Evolutionary conservation across 2,329 filamentous ascomycete genomes (phyloP), one percentile per base, ranked within the genome.

Genomic region (Elsinoe ampelina): DNA sequence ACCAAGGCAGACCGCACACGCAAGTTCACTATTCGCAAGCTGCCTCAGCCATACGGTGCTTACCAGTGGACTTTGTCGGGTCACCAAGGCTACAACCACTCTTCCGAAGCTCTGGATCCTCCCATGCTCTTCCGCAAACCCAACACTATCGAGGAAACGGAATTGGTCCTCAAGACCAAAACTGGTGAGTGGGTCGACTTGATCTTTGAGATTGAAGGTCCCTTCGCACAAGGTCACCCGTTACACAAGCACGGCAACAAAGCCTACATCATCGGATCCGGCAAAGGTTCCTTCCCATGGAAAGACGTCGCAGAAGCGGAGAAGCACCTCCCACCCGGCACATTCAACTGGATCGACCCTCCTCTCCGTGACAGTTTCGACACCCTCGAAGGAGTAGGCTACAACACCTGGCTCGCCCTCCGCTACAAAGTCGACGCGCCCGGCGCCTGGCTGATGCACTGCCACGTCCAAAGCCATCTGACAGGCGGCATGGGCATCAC

Each of bases 161-260:
- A 52, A 13, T 13, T 52, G 8, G 19, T 52, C 35, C 19, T 52
- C 8, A 52, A 52, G 48, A 52, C 48, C 11, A n/a, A 39, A 17
- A 36, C 48, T 22, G 48, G 48, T 19, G 48, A 52, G 1, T 82
- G 80, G 80, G 70, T 83, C 7, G 80, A 83, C 62, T 63, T 82
- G n/a, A 70, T 83, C 60, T 71, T 81, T 58, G 67, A 73, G 30
- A 68, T 76, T 1, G 64, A 67, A n/a, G 2, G 69, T 77, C 5
- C 77, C 81, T 63, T 80, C 76, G 54, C 54, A 3, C 39, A 47
- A 47, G 41, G 17, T 22, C 82, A 85, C 57, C 78, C 80, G 0
- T 78, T 85, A 47, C 82, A 85, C 73, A 83, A 83, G 70, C 82
- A 85, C 67, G 76, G 77, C 42, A 80, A 77, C 63, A 82, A 81